These are phyloP conservation scores for Solanum appendiculatum DNA, from an alignment of 257 asterid genomes.

Conservation along the genomic window DNA sequence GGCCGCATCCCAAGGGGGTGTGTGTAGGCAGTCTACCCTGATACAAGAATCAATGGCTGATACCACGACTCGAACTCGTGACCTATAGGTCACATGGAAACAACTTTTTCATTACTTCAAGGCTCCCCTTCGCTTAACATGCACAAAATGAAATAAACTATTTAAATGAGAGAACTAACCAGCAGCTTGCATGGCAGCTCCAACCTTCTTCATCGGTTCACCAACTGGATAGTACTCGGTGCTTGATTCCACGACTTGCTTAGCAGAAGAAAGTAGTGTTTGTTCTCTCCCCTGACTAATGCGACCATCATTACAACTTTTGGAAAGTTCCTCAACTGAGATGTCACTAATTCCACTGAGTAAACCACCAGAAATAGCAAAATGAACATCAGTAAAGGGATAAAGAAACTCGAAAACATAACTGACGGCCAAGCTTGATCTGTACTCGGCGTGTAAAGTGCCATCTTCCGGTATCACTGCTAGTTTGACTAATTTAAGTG, in stretches of 20 bases:
- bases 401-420: slow-evolving; percentile 47
- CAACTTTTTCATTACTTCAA: neutral
- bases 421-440: slow-evolving; percentile 50
- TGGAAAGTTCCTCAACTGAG: neutral
- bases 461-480: slow-evolving; percentile 35
- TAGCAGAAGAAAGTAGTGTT: slow-evolving; percentile 36
- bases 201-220: slow-evolving; percentile 45
- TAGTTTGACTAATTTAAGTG: slow-evolving; percentile 36
- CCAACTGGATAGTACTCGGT: slow-evolving; percentile 61
- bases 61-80: neutral
- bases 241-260: slow-evolving; percentile 44
- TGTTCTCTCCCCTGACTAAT: slow-evolving; percentile 1
- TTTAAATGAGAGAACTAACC: neutral
- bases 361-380: neutral
- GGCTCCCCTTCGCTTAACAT: neutral
- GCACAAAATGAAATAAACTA: neutral
- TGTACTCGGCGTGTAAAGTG: slow-evolving; percentile 38
- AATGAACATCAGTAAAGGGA: slow-evolving; percentile 12
- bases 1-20: neutral
- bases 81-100: neutral
- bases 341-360: slow-evolving; percentile 1
- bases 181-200: slow-evolving; percentile 52
- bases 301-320: neutral
- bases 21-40: neutral
- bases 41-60: neutral